Conservation (phyloP, 2,329 filamentous ascomycete species). For the Microcyclosporella mali region DNA sequence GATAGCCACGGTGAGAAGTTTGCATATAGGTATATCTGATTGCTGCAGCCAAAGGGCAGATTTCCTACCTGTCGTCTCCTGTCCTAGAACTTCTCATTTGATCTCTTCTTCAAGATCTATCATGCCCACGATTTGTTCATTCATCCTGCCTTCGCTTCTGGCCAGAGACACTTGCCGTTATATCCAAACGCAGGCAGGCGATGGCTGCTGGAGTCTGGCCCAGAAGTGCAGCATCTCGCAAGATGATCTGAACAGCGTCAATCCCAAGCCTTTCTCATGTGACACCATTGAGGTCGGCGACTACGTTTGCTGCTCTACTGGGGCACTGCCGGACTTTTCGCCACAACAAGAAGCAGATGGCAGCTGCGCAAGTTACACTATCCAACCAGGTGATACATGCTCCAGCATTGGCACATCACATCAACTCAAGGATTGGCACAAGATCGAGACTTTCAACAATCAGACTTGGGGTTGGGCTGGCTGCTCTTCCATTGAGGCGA, state of each 20-base stretch:
- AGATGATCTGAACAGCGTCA: slow-evolving; percentile 6
- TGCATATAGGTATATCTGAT: too few species aligned
- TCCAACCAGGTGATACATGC: slow-evolving; percentile 35
- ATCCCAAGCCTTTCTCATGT: slow-evolving; percentile 3
- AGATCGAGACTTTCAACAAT: slow-evolving; percentile 27
- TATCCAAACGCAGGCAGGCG: slow-evolving; percentile 12
- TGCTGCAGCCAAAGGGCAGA: too few species aligned
- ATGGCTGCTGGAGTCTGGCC: slow-evolving; percentile 9
- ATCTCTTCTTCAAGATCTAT: too few species aligned
- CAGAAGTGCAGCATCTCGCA: slow-evolving; percentile 7
- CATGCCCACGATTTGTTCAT: too few species aligned
- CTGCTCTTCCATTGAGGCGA: slow-evolving; percentile 29
- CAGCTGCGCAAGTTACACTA: slow-evolving; percentile 34
- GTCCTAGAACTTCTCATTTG: too few species aligned
- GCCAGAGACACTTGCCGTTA: slow-evolving; percentile 8
- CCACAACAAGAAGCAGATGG: slow-evolving; percentile 35
- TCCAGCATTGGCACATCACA: slow-evolving; percentile 29
- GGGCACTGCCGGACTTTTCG: slow-evolving; percentile 16
- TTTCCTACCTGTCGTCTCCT: too few species aligned
- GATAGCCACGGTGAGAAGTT: too few species aligned
- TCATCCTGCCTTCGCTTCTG: too few species aligned
- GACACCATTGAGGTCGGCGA: slow-evolving; percentile 1
- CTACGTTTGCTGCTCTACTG: slow-evolving; percentile 14
- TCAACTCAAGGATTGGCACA: slow-evolving; percentile 33
- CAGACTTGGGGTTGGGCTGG: slow-evolving; percentile 43